Conservation (phyloP, 108 stramenopile genomes). For the Nitzschia sp. region DNA sequence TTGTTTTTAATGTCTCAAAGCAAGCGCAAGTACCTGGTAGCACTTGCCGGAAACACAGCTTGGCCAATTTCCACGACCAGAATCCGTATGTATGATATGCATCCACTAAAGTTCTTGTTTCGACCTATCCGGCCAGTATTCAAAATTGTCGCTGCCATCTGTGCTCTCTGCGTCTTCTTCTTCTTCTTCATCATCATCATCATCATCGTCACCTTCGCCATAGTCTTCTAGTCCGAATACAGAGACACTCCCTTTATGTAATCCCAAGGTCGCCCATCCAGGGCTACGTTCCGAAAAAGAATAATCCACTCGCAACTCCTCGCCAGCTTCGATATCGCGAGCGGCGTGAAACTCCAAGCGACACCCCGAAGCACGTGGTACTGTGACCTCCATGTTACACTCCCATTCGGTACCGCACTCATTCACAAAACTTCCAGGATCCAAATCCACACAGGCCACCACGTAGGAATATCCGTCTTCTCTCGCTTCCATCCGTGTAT, state of each 20-base stretch:
- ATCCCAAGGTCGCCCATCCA: neutral
- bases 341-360: conserved; percentile 9
- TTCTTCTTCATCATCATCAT: neutral
- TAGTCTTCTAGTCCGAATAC: neutral
- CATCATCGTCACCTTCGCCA: conserved; percentile 8
- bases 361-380: conserved; percentile 4
- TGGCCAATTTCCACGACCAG: neutral
- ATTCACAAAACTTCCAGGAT: conserved; percentile 26
- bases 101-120: neutral
- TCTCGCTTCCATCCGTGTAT: neutral
- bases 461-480: neutral
- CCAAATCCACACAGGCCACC: conserved; percentile 16
- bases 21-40: too few relatives aligned
- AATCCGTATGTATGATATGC: neutral
- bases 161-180: neutral
- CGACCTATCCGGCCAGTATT: neutral
- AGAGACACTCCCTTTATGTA: neutral
- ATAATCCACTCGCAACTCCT: conserved; percentile 22
- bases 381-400: neutral
- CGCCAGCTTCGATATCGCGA: conserved; percentile 23
- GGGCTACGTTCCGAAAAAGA: conserved; percentile 2
- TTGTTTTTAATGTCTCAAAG: too few relatives aligned
- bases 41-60: too few relatives aligned
- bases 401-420: neutral
- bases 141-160: neutral